phyloP scores from a whole-genome alignment of 2,329 filamentous ascomycete species.

The Botrytis squamosa region DNA sequence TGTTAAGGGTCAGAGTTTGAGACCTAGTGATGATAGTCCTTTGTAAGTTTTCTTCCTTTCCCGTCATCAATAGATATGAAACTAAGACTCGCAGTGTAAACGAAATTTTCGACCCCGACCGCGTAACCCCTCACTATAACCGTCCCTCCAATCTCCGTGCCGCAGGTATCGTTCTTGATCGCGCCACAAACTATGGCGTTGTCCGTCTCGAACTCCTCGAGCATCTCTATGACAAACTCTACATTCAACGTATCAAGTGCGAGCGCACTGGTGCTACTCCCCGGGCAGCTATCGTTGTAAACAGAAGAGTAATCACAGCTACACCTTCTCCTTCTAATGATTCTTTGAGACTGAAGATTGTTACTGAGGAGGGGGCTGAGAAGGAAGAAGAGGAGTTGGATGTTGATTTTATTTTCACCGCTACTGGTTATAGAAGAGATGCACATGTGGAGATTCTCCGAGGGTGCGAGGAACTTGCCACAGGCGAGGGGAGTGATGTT shows the following conservation, averaged over 20 bases:
- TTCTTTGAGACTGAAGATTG: constrained; percentile 39
- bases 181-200: constrained; percentile 90
- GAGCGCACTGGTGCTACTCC: constrained; percentile 68
- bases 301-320: constrained; percentile 55
- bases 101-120: constrained; percentile 90
- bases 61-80: constrained; percentile 4
- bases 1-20: constrained; percentile 79
- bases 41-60: constrained; percentile 61
- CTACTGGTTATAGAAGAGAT: constrained; percentile 80
- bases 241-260: constrained; percentile 69
- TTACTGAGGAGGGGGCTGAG: constrained; percentile 43
- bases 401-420: constrained; percentile 77
- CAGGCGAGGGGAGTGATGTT: constrained; percentile 29
- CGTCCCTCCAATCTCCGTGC: constrained; percentile 61
- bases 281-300: constrained; percentile 77
- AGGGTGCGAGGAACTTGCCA: constrained; percentile 62
- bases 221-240: constrained; percentile 81
- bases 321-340: constrained; percentile 22
- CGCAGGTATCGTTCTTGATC: constrained; percentile 63
- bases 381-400: constrained; percentile 48
- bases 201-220: constrained; percentile 90
- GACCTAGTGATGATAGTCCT: constrained; percentile 91
- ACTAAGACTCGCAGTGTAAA: constrained; percentile 65
- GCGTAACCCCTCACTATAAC: constrained; percentile 73
- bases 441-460: constrained; percentile 76